Evolutionary conservation across 805 yeast species (phyloP).

Genomic region (Wickerhamiella galacta): DNA sequence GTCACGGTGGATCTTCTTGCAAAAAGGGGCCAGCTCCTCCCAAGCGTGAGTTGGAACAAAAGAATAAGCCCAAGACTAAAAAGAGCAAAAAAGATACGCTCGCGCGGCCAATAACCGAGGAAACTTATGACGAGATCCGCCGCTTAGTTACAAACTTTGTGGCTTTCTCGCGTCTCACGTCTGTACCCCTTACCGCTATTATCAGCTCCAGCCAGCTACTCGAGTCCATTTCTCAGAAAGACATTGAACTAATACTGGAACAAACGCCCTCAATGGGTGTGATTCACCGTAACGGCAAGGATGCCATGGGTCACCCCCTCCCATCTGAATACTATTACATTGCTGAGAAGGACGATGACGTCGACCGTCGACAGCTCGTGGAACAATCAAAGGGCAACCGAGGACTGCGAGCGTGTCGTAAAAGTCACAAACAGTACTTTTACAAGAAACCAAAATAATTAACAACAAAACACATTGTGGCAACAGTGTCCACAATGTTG

Average conservation of each 20-base stretch:
- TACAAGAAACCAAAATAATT: conserved; percentile 40
- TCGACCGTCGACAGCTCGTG: conserved; percentile 51
- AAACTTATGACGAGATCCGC: conserved; percentile 23
- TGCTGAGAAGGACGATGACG: conserved; percentile 64
- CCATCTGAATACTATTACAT: conserved; percentile 90
- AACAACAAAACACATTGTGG: too few species aligned
- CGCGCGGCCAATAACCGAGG: too few species aligned
- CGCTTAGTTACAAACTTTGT: conserved; percentile 65
- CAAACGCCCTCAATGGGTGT: conserved; percentile 58
- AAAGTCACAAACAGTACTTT: conserved; percentile 78
- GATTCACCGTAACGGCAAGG: conserved; percentile 77
- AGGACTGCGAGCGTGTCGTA: conserved; percentile 77
- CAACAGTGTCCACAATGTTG: too few species aligned
- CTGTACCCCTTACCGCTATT: conserved; percentile 67
- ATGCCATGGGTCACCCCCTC: conserved; percentile 87
- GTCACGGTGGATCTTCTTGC: too few species aligned
- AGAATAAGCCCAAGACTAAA: too few species aligned
- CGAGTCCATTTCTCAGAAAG: conserved; percentile 25
- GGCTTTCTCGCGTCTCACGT: conserved; percentile 76
- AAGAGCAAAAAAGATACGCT: too few species aligned
- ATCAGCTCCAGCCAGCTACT: conserved; percentile 44
- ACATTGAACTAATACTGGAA: conserved; percentile 23
- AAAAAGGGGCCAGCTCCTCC: too few species aligned
- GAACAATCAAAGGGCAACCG: conserved; percentile 60
- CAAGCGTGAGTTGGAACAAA: too few species aligned